Evolutionary conservation across 2,329 filamentous ascomycete species (phyloP).

Genomic region (Cryphonectria carpinicola): DNA sequence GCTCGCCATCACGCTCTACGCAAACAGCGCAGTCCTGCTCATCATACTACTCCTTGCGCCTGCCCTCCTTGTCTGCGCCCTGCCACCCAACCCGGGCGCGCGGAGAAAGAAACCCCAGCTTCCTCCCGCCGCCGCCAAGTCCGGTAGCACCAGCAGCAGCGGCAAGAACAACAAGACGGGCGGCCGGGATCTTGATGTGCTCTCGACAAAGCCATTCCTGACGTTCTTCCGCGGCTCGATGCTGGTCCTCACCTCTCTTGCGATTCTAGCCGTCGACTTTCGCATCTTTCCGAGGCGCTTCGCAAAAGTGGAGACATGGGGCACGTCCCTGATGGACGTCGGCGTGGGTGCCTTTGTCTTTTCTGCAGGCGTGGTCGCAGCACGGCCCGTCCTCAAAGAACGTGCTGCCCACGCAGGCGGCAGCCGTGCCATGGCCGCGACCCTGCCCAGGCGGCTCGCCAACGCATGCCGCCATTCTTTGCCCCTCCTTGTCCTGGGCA

Average conservation of each 20-base stretch:
- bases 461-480: constrained; percentile 77
- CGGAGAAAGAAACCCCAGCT: constrained; percentile 55
- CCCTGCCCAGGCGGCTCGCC: constrained; percentile 62
- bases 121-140: constrained; percentile 46
- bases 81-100: constrained; percentile 49
- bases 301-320: constrained; percentile 99
- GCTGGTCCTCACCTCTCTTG: constrained; percentile 86
- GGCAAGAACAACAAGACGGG: constrained; percentile 15
- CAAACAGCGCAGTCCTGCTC: constrained; percentile 73
- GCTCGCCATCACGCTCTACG: constrained; percentile 85
- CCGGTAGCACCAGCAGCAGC: constrained; percentile 9
- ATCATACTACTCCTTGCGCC: constrained; percentile 75
- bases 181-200: constrained; percentile 44
- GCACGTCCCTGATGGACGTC: constrained; percentile 97
- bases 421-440: constrained; percentile 45
- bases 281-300: constrained; percentile 90
- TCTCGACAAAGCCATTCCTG: constrained; percentile 88
- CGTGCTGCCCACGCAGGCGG: constrained; percentile 44
- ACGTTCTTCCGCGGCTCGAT: constrained; percentile 90
- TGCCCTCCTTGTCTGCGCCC: constrained; percentile 63
- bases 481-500: constrained; percentile 78
- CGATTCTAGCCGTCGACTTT: constrained; percentile 97
- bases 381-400: constrained; percentile 76
- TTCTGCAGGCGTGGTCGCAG: constrained; percentile 87
- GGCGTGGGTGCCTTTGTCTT: constrained; percentile 98